Evolutionary conservation across 768 basidiomycete species (phyloP), one percentile per base, ranked within the genome.

Genomic region (Agrocybe praecox): DNA sequence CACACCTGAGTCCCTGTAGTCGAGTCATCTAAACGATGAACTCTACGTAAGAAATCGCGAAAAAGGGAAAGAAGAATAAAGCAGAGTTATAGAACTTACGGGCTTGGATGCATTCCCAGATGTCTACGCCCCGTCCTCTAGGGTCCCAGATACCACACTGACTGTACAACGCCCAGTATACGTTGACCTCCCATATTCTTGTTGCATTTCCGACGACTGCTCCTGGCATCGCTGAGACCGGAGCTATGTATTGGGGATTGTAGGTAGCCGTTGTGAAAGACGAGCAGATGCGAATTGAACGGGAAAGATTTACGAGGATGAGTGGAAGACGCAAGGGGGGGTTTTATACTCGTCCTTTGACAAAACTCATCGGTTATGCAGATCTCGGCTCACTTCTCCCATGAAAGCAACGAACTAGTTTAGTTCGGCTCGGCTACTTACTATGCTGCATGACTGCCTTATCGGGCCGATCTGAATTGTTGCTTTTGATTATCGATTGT

Each of bases 131-230:
- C 40, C 83, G 81, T 51, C 82, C 78, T 69, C 79, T 81, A 21
- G 81, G 72, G 70, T 90, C 85, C 88, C 88, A 90, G 14, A 86
- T 78, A 53, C 84, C 84, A 68, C 89, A 90, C 65, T 90, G 89
- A 57, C 83, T 82, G 67, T 82, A 79, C 44, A 85, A 60, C 21
- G 77, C 63, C 88, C 88, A 90, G 69, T 85, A 74, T 42, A 86
- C 75, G 67, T 87, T 85, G 65, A 78, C 63, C 68, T 89, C 88
- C 88, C 88, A 90, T 36, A 88, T 84, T 53, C 84, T 76, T 1
- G 88, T 90, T 21, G 86, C 84, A 63, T 86, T 85, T 65, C 78
- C 80, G 53, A 88, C 85, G 61, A 85, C 80, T 36, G 76, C 69
- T 57, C 72, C 69, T 8, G 76, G 73, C 76, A 79, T 79, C 60